Evolutionary conservation across 1,284 basidiomycete genomes (phyloP), one percentile per base, ranked within the genome.

Genomic region (Pisolithus thermaeus): DNA sequence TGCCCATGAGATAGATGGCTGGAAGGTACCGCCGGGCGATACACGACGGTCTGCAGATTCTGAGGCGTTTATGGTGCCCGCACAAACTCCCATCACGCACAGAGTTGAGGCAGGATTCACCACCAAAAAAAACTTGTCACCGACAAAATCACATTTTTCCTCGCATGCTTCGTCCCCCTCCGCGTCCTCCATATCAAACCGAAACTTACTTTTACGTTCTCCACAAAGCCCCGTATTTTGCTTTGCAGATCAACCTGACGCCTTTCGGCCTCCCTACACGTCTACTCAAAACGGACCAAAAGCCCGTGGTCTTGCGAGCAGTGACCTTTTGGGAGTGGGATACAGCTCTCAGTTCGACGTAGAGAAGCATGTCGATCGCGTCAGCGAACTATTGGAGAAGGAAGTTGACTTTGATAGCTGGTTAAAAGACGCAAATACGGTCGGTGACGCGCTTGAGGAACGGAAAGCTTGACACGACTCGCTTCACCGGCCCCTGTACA

Each of bases 261-360:
- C 57, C 18, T 77, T 78, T 53, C 66, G 64, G 6, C 75, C 75
- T 3, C 63, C 60, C 55, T 63, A 69, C 46, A 63, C 65, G 32
- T 77, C 76, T 1, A 74, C 75, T 23, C 73, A 73, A 58, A 56
- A 52, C 25, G 49, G 47, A 22, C 62, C 55, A 48, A 54, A 45
- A 25, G 52, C 56, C n/a, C 55, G 52, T 27, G 53, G 41, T 47
- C 53, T 59, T 49, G 59, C 54, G 45, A 59, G 60, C 51, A 59
- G 60, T 45, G 65, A 64, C 20, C 25, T 63, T 30, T 59, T 69
- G 50, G 67, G 61, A 37, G 61, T 70, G 62, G 70, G 67, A 1
- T 76, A 70, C 53, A 73, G 69, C 49, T 76, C 75, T n/a, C 76
- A 77, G 57, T 73, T 74, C 51, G 73, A 78, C 54, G 66, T 76